A percentile compares a stretch with the other conserved stretches of the same genome.
Evolutionary conservation across 148 eudicot species (phyloP).

Genomic region (Heliamphora exappendiculata): DNA sequence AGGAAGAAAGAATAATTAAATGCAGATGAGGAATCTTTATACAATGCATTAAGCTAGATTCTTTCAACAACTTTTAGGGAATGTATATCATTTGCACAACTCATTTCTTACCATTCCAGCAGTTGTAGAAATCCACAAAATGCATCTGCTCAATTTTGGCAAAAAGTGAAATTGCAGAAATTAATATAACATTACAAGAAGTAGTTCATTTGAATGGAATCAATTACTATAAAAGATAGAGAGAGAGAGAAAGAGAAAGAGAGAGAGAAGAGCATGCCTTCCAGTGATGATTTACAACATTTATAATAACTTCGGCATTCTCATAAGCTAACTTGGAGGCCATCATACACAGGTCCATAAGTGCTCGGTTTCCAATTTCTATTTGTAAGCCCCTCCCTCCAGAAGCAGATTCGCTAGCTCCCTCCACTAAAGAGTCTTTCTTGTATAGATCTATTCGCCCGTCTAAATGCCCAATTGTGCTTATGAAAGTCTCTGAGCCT

Average conservation of each 20-base stretch:
- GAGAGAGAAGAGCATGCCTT: conserved; percentile 26
- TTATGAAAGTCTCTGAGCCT: conserved; percentile 59
- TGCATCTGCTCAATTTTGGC: conserved; percentile 36
- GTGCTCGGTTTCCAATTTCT: conserved; percentile 28
- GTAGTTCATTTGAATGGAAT: not conserved
- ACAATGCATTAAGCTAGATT: not conserved
- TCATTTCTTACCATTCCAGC: conserved; percentile 49
- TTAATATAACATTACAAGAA: not conserved
- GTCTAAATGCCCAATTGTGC: conserved; percentile 73
- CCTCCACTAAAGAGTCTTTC: conserved; percentile 17
- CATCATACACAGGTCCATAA: conserved; percentile 62
- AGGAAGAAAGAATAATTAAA: not conserved
- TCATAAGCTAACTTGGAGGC: conserved; percentile 56
- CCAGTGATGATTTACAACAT: conserved; percentile 47
- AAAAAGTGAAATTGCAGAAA: conserved; percentile 7
- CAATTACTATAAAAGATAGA: not conserved
- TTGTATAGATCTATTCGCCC: conserved; percentile 48
- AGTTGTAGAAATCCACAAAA: conserved; percentile 58
- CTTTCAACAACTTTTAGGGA: not conserved
- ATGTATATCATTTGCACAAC: not conserved
- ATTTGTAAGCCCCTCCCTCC: conserved; percentile 6
- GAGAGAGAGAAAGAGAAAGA: not conserved
- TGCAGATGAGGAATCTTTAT: not conserved
- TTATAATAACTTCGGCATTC: conserved; percentile 40
- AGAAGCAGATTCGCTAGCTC: conserved; percentile 11